Conservation (phyloP, 2,329 filamentous ascomycete genomes). For the Sporothrix globosa region DNA sequence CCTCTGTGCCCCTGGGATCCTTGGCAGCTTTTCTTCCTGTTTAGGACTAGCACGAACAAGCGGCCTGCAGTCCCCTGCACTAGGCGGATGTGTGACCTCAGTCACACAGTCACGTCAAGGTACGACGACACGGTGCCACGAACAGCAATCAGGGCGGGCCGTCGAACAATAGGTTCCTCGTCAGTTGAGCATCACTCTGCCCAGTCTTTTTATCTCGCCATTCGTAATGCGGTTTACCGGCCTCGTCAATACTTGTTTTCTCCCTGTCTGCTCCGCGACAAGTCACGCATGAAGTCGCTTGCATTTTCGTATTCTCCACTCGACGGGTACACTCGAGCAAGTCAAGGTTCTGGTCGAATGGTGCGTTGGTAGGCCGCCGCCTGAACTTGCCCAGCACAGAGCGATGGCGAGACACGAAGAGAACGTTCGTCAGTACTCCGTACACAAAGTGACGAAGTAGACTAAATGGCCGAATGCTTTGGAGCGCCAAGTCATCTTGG, state of each 20-base stretch:
- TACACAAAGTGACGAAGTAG: neutral
- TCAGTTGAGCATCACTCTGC: neutral
- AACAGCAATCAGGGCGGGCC: conserved; percentile 14
- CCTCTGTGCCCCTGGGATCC: conserved; percentile 24
- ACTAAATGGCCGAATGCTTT: neutral
- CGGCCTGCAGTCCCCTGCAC: conserved; percentile 32
- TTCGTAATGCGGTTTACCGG: neutral
- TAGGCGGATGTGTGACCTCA: conserved; percentile 28
- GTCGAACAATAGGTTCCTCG: conserved; percentile 2
- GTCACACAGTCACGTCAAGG: conserved; percentile 31
- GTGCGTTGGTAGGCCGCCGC: conserved; percentile 5
- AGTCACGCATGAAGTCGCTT: neutral
- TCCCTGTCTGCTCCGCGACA: conserved; percentile 1
- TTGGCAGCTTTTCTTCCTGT: conserved; percentile 22
- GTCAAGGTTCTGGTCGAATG: conserved; percentile 21
- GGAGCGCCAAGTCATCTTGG: neutral
- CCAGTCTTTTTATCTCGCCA: neutral
- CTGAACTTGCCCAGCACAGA: neutral
- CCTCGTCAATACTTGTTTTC: neutral
- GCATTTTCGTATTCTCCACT: conserved; percentile 20
- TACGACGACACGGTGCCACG: conserved; percentile 22
- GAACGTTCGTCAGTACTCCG: neutral
- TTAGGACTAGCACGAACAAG: conserved; percentile 30
- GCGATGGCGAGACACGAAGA: conserved; percentile 15
- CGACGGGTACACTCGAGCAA: conserved; percentile 9